Evolutionary conservation across 768 basidiomycete species (phyloP), one percentile per base, ranked within the genome.

Genomic region (Kwoniella newhampshirensis): DNA sequence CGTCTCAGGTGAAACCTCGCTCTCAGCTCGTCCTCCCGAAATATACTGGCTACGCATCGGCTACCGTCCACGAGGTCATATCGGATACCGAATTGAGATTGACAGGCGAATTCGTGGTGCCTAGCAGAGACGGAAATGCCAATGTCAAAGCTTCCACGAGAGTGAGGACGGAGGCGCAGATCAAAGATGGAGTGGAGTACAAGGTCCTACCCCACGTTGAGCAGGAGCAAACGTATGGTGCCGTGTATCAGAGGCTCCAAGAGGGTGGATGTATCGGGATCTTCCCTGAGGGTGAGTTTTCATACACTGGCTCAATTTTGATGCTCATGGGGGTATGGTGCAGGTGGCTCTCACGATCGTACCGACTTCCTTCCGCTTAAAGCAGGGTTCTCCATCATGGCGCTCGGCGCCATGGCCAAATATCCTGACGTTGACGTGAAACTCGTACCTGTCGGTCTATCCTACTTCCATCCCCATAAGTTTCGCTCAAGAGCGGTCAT

Each of bases 311-410:
- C 46, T 37, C 26, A 61, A 65, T 49, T 6, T 35, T 32, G 37
- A 21, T n/a, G 18, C 1, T 4, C 35, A 48, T n/a, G n/a, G n/a
- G n/a, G n/a, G n/a, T n/a, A n/a, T n/a, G n/a, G n/a, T n/a, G 48
- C 60, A 97, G 93, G 96, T 66, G 96, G 96, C 54, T 97, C 93
- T 57, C 96, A 99, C 76, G 96, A 99, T 77, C 87, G 96, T 37
- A 93, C 90, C 8, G 92, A 98, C 77, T 82, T 98, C 47, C 83
- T 98, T 18, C 96, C 96, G 1, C 82, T 99, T 37, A 99, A 99
- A 78, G 96, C 96, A 26, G 96, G 96, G 4, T 93, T 98, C 32
- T 88, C 92, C 1, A 84, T 98, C 67, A 98, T 99, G 93, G 93
- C 96, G 21, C 82, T 99, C 8, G 96, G 96, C 23, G 93, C 96